Evolutionary conservation across 345 rosid species (phyloP).

Genomic region (Arabidopsis arenosa): DNA sequence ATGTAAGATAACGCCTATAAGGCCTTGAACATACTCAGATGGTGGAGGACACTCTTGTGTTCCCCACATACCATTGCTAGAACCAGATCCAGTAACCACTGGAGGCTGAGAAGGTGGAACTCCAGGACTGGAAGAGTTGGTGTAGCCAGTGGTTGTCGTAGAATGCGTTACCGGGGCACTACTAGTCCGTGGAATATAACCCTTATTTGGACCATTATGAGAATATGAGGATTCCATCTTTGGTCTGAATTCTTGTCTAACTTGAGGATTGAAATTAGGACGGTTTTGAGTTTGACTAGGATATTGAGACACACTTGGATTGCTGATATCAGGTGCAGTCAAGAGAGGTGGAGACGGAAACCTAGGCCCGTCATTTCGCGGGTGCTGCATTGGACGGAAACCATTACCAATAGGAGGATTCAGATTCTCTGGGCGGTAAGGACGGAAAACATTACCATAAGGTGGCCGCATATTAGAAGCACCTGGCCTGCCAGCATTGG

Average conservation of each 20-base stretch:
- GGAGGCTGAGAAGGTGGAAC: conserved; percentile 40
- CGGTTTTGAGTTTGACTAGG: conserved; percentile 45
- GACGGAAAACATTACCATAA: conserved; percentile 44
- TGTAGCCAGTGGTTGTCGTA: conserved; percentile 15
- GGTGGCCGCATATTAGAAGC: conserved; percentile 49
- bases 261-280: conserved; percentile 51
- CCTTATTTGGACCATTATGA: conserved; percentile 45
- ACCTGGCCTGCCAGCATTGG: conserved; percentile 50
- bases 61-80: conserved; percentile 56
- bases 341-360: conserved; percentile 43
- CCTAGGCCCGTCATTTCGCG: conserved; percentile 52
- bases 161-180: conserved; percentile 33
- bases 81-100: conserved; percentile 34
- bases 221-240: conserved; percentile 35
- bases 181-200: conserved; percentile 35
- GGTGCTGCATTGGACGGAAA: conserved; percentile 53
- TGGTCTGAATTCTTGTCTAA: conserved; percentile 49
- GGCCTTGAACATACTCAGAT: conserved; percentile 78
- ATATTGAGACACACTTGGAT: conserved; percentile 52
- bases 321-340: conserved; percentile 59
- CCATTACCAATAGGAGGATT: conserved; percentile 48
- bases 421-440: conserved; percentile 48
- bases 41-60: conserved; percentile 61
- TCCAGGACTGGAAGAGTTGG: conserved; percentile 39
- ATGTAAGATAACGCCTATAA: conserved; percentile 74